Conservation (phyloP, 352 stramenopile species). For the Lagenidium giganteum region DNA sequence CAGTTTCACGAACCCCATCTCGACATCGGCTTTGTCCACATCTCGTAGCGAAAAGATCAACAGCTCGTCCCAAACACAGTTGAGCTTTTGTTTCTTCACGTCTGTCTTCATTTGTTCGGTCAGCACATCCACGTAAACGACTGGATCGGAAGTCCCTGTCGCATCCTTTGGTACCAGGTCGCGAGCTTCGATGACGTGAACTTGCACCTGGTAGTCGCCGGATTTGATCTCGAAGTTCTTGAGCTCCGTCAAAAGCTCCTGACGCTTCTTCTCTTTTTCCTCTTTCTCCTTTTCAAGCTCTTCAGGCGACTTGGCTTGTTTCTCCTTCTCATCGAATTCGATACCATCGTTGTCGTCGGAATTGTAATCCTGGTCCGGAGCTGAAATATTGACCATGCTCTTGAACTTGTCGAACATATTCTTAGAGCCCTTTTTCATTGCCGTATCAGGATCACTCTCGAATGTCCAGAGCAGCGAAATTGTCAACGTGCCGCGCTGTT, state of each 20-base stretch:
- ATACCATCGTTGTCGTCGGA: slow-evolving; percentile 67
- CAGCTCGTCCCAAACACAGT: slow-evolving; percentile 82
- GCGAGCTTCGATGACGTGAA: slow-evolving; percentile 88
- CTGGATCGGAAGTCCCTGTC: slow-evolving; percentile 86
- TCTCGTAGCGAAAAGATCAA: slow-evolving; percentile 75
- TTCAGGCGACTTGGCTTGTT: slow-evolving; percentile 59
- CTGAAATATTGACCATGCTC: slow-evolving; percentile 34
- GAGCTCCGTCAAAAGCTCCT: slow-evolving; percentile 72
- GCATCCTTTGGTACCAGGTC: slow-evolving; percentile 86
- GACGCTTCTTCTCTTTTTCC: slow-evolving; percentile 65
- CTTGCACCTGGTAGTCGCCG: slow-evolving; percentile 84
- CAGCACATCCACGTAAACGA: slow-evolving; percentile 88
- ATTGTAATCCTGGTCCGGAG: slow-evolving; percentile 66
- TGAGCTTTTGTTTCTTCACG: slow-evolving; percentile 84
- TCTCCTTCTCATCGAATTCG: slow-evolving; percentile 36
- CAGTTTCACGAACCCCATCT: slow-evolving; percentile 79
- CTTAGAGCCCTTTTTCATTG: slow-evolving; percentile 67
- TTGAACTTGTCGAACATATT: slow-evolving; percentile 43
- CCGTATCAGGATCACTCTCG: slow-evolving; percentile 31
- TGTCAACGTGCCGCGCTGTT: slow-evolving; percentile 41
- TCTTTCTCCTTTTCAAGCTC: slow-evolving; percentile 69
- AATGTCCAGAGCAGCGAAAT: slow-evolving; percentile 63
- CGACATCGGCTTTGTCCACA: slow-evolving; percentile 75
- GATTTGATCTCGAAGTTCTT: slow-evolving; percentile 82
- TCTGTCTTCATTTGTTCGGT: slow-evolving; percentile 80